Percentiles rank a stretch among this genome's conserved stretches.
These are phyloP conservation scores for Fraxinus excelsior DNA, from an alignment of 257 asterid species.

Conservation along the genomic window DNA sequence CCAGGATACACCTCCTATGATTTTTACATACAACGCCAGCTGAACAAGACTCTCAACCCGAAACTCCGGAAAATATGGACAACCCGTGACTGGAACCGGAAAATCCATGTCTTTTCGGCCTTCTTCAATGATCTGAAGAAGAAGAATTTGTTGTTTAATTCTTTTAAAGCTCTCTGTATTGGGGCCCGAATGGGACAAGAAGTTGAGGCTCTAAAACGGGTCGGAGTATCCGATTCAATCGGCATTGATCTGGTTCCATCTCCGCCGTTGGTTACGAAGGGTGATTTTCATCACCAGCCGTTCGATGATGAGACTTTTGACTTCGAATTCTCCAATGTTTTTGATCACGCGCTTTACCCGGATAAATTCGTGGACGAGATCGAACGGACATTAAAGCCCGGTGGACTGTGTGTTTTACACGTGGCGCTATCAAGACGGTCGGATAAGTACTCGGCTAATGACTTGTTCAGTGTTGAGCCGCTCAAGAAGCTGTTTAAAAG, in stretches of 20 bases:
- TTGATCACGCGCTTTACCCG: constrained; percentile 75
- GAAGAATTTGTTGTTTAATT: constrained; percentile 30
- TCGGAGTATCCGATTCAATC: constrained; percentile 55
- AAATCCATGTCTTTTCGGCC: constrained; percentile 48
- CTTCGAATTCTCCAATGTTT: constrained; percentile 69
- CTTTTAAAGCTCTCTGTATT: constrained; percentile 50
- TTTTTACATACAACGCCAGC: constrained; percentile 57
- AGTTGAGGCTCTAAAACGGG: constrained; percentile 64
- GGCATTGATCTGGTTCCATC: constrained; percentile 71
- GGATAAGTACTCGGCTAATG: constrained; percentile 79
- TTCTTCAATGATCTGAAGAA: constrained; percentile 51
- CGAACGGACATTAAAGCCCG: constrained; percentile 66
- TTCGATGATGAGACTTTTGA: constrained; percentile 52
- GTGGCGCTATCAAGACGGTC: constrained; percentile 52
- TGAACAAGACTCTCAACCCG: constrained; percentile 70
- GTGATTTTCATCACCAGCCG: constrained; percentile 74
- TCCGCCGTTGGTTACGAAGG: constrained; percentile 64
- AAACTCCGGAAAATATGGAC: constrained; percentile 59
- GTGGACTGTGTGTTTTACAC: constrained; percentile 73
- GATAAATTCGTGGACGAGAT: constrained; percentile 67
- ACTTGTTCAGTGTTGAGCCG: constrained; percentile 65
- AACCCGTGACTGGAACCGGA: constrained; percentile 74
- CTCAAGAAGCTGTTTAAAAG: constrained; percentile 57
- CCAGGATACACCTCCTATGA: constrained; percentile 64
- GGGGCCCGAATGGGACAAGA: constrained; percentile 81